phyloP scores from a whole-genome alignment of 345 rosid genomes.

The Salix dunnii region DNA sequence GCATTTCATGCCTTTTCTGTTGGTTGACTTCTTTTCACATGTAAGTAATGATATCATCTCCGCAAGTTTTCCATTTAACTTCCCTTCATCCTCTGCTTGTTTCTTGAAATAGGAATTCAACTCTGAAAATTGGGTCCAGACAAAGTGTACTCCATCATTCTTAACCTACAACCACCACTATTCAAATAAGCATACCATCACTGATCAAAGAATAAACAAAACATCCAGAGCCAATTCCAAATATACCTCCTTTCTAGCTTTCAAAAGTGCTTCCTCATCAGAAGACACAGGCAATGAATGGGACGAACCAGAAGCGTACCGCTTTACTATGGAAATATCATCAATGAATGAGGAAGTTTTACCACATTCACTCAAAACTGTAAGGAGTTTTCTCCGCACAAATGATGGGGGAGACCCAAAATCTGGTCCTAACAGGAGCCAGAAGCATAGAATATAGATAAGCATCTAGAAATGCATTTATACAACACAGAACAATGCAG shows the following conservation, averaged over 20 bases:
- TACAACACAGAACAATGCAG: not conserved
- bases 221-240: not conserved
- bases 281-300: slow-evolving; percentile 76
- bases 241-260: slow-evolving; percentile 75
- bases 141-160: slow-evolving; percentile 60
- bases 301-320: slow-evolving; percentile 68
- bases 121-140: slow-evolving; percentile 92
- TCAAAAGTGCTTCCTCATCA: slow-evolving; percentile 75
- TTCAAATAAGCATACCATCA: slow-evolving; percentile 5
- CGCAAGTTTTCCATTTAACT: slow-evolving; percentile 63
- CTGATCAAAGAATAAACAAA: not conserved
- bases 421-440: slow-evolving; percentile 66
- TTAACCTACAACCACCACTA: slow-evolving; percentile 47
- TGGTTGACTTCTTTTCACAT: slow-evolving; percentile 46
- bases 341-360: slow-evolving; percentile 77
- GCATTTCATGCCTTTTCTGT: slow-evolving; percentile 41
- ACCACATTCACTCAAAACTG: slow-evolving; percentile 60
- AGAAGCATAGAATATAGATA: slow-evolving; percentile 9
- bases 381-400: slow-evolving; percentile 61
- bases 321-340: slow-evolving; percentile 58
- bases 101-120: slow-evolving; percentile 58
- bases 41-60: slow-evolving; percentile 76
- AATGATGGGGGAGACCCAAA: slow-evolving; percentile 74
- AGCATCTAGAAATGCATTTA: slow-evolving; percentile 9
- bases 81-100: slow-evolving; percentile 58